Percentiles rank a stretch among this genome's conserved stretches.
Evolutionary conservation across 805 yeast genomes (phyloP).

Genomic region (Hyphopichia homilentoma): DNA sequence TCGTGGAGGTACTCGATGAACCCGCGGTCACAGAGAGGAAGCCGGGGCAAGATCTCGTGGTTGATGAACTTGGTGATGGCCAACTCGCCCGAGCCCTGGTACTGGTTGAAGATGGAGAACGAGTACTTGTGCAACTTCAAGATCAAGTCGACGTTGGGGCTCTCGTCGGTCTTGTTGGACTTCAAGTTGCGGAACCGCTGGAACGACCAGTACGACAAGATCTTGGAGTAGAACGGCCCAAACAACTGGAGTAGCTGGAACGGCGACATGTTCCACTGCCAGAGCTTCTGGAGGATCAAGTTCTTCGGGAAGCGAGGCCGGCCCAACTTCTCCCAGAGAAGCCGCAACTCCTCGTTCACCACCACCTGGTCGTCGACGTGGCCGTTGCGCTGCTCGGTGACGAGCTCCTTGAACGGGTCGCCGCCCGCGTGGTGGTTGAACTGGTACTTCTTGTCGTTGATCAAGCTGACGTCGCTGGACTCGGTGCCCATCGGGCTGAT

Average conservation of each 20-base stretch:
- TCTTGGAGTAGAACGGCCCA: constrained; percentile 39
- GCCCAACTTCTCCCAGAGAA: constrained; percentile 32
- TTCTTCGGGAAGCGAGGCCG: constrained; percentile 35
- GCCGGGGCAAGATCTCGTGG: constrained; percentile 35
- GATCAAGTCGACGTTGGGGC: constrained; percentile 14
- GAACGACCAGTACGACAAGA: constrained; percentile 40
- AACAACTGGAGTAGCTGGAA: constrained; percentile 34
- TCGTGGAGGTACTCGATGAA: constrained; percentile 25
- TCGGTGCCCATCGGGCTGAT: constrained; percentile 46
- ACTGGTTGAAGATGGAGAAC: constrained; percentile 40
- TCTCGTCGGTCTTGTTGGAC: constrained; percentile 8
- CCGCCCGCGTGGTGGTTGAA: constrained; percentile 32
- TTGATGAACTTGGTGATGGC: constrained; percentile 40
- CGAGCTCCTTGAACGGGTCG: constrained; percentile 34
- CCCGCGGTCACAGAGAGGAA: constrained; percentile 40
- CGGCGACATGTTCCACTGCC: constrained; percentile 38
- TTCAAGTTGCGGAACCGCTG: constrained; percentile 31
- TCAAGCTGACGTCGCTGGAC: constrained; percentile 30
- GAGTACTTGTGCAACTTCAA: constrained; percentile 38
- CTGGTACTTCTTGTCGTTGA: constrained; percentile 26
- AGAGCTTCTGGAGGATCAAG: constrained; percentile 25
- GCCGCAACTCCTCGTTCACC: constrained; percentile 12
- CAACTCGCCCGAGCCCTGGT: constrained; percentile 40
- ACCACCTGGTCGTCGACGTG: constrained; percentile 9
- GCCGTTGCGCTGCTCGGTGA: constrained; percentile 8